Percentiles rank a stretch among this genome's conserved stretches.
phyloP scores from a whole-genome alignment of 2,329 filamentous ascomycete species.

The Epichloe gansuensis region DNA sequence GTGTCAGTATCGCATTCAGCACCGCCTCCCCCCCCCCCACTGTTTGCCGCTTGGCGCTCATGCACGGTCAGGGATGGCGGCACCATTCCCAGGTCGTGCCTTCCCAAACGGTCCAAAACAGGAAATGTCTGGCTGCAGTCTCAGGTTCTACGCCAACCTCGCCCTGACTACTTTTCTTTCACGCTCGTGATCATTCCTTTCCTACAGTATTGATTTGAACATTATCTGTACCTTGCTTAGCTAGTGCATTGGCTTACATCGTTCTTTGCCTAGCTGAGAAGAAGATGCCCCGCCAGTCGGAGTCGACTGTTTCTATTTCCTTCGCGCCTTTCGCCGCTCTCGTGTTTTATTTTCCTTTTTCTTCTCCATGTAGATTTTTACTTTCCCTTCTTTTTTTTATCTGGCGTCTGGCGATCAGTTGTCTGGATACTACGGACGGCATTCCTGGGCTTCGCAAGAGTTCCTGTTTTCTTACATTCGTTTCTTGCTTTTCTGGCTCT shows the following conservation, averaged over 20 bases:
- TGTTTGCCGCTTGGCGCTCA: neutral
- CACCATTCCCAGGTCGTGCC: neutral
- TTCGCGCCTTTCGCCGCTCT: neutral
- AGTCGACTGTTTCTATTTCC: neutral
- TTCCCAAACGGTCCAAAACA: constrained; percentile 13
- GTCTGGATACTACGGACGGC: neutral
- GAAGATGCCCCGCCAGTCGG: neutral
- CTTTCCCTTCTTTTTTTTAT: neutral
- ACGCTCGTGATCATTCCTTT: neutral
- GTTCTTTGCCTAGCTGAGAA: neutral
- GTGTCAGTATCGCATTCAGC: neutral
- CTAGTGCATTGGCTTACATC: neutral
- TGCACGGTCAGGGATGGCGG: neutral
- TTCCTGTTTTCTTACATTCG: neutral
- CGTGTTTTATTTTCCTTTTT: neutral
- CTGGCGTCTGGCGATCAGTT: neutral
- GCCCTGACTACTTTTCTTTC: neutral
- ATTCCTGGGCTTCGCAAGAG: neutral
- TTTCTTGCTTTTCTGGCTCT: neutral
- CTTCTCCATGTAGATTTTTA: neutral
- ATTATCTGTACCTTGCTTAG: neutral
- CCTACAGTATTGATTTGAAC: neutral
- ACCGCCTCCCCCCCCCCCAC: neutral
- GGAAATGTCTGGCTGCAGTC: constrained; percentile 17
- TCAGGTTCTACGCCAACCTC: constrained; percentile 10